Evolutionary conservation across 2,329 filamentous ascomycete genomes (phyloP), one percentile per base, ranked within the genome.

Genomic region (Xylaria sp.): DNA sequence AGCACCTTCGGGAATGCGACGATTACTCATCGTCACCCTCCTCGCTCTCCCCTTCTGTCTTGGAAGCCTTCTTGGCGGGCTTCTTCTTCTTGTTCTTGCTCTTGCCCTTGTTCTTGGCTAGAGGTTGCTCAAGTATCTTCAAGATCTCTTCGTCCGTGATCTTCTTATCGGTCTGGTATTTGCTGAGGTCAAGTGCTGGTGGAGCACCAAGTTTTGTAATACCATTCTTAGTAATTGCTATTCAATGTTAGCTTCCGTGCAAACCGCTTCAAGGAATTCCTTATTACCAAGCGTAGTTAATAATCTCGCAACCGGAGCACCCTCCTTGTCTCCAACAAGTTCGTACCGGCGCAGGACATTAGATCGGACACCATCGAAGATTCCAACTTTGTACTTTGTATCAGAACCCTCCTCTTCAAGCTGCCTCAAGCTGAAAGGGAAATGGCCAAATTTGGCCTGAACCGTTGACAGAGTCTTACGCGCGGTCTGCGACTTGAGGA

Each of bases 151-250:
- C 92, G 68, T 98, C 94, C 68, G 88, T 90, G 74, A 99, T 97
- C 86, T 97, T 97, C 87, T 98, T 98, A 78, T 98, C 93, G 33
- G 92, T 90, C 86, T 97, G 90, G 84, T 90, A 87, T 82, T 93
- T 93, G 75, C 84, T 86, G 64, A 95, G 77, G 74, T 98, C 92
- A 66, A 90, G 84, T 21, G 88, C 77, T 64, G 91, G 87, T 33
- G 95, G 89, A 25, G 86, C 89, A 71, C 92, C 89, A 60, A 99
- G 82, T 80, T 91, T 92, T 74, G 90, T 92, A 73, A 99, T 83
- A 69, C 95, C 95, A 77, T 98, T 97, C 87, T 99, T 99, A 73
- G 93, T 97, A 77, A 99, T 93, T 63, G 92, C 95, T 97, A 68
- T 52, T 61, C 51, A 27, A 53, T 19, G 46, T 70, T 69, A 73